Percentiles rank a stretch among this genome's conserved stretches.
Conservation (phyloP, 73 alveolate species). For the Durusdinium trenchii region DNA sequence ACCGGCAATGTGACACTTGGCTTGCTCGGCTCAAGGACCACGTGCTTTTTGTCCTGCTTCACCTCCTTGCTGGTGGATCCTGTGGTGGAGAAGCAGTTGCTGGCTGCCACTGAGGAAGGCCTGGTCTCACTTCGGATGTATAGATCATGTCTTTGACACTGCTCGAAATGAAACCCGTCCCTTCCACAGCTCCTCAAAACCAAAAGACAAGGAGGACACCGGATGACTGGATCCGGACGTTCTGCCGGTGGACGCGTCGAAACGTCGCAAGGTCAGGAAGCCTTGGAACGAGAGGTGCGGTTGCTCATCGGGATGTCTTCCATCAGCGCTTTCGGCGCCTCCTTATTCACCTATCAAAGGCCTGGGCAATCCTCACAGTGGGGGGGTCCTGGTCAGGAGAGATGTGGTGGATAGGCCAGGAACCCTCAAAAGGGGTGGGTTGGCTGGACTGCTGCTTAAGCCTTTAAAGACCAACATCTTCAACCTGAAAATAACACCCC, state of each 20-base stretch:
- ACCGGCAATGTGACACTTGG: no score
- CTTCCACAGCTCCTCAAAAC: not conserved
- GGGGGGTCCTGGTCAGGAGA: no score
- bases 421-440: no score
- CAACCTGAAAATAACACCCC: no score
- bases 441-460: no score
- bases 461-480: no score
- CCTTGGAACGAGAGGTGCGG: slow-evolving; percentile 74
- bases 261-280: slow-evolving; percentile 24
- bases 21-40: slow-evolving; percentile 62
- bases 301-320: slow-evolving; percentile 77
- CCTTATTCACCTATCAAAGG: slow-evolving; percentile 86
- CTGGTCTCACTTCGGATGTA: not conserved
- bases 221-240: not conserved
- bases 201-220: not conserved
- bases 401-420: no score
- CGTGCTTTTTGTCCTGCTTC: slow-evolving; percentile 81
- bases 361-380: not conserved
- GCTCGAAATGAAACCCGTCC: not conserved
- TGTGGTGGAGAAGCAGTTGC: slow-evolving; percentile 79
- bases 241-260: not conserved
- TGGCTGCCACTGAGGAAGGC: slow-evolving; percentile 53
- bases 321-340: slow-evolving; percentile 89
- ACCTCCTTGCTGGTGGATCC: slow-evolving; percentile 89
- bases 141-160: not conserved